Evolutionary conservation across 306 rosid species (phyloP).

Genomic region (Quercus agrifolia): DNA sequence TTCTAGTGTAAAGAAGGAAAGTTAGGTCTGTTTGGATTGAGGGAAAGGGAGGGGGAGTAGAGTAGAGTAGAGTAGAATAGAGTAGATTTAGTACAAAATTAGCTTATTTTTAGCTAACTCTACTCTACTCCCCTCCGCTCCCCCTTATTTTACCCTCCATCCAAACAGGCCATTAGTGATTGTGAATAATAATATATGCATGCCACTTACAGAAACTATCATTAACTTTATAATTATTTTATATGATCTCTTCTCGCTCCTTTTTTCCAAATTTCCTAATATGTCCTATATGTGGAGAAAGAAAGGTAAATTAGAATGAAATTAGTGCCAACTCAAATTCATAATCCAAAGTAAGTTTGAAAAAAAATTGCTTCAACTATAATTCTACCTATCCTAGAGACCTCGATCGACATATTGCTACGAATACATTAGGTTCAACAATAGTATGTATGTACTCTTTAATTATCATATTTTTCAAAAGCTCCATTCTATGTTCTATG

Average conservation of each 20-base stretch:
- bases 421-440: constrained; percentile 20
- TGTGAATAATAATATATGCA: neutral
- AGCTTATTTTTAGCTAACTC: too few relatives aligned
- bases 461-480: constrained; percentile 12
- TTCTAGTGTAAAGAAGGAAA: neutral
- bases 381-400: constrained; percentile 30
- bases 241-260: constrained; percentile 11
- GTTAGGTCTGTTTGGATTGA: neutral
- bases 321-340: neutral
- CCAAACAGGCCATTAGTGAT: neutral
- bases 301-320: neutral
- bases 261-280: constrained; percentile 19
- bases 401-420: constrained; percentile 21
- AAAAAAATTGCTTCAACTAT: neutral
- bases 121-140: too few relatives aligned
- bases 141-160: too few relatives aligned
- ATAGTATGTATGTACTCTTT: constrained; percentile 17
- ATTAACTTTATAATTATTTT: constrained; percentile 18
- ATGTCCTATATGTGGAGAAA: constrained; percentile 9
- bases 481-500: constrained; percentile 23
- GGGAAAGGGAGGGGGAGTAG: too few relatives aligned
- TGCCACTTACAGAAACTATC: constrained; percentile 23
- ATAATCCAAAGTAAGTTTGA: neutral
- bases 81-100: too few relatives aligned
- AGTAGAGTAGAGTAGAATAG: too few relatives aligned